Evolutionary conservation across 768 basidiomycete species (phyloP).

Genomic region (Rubroboletus pulcherrimus): DNA sequence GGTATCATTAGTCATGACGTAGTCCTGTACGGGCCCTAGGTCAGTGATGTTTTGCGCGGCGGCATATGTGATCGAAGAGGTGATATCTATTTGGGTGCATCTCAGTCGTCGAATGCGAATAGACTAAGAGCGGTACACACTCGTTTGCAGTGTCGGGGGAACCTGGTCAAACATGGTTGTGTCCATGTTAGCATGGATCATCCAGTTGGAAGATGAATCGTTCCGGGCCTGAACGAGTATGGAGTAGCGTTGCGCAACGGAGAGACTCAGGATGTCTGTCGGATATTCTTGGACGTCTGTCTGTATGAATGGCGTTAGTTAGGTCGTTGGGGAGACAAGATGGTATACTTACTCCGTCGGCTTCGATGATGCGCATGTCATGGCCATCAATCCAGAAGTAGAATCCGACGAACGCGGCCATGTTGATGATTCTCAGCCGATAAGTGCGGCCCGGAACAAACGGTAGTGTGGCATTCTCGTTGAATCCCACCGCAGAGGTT

Average conservation of each 20-base stretch:
- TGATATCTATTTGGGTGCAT: constrained; percentile 53
- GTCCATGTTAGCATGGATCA: constrained; percentile 90
- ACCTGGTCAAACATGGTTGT: constrained; percentile 83
- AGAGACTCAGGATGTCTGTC: constrained; percentile 66
- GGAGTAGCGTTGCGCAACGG: constrained; percentile 92
- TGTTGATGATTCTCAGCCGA: constrained; percentile 83
- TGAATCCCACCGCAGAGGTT: constrained; percentile 69
- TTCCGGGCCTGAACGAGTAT: constrained; percentile 89
- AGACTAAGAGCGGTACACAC: constrained; percentile 38
- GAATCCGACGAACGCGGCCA: constrained; percentile 67
- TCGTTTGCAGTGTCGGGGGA: constrained; percentile 69
- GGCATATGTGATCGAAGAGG: constrained; percentile 78
- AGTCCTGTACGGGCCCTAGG: constrained; percentile 50
- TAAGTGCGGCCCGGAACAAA: constrained; percentile 89
- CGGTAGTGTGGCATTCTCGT: constrained; percentile 79
- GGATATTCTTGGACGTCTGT: constrained; percentile 74
- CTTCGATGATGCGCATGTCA: constrained; percentile 80
- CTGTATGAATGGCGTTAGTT: constrained; percentile 31
- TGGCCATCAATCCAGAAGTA: constrained; percentile 91
- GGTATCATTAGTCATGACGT: constrained; percentile 63
- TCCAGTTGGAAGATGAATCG: constrained; percentile 81
- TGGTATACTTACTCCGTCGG: constrained; percentile 62
- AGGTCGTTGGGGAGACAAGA: background rate
- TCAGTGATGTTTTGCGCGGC: constrained; percentile 48
- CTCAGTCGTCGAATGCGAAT: background rate